Conservation (phyloP, 257 asterid species). For the Orobanche coerulescens region DNA sequence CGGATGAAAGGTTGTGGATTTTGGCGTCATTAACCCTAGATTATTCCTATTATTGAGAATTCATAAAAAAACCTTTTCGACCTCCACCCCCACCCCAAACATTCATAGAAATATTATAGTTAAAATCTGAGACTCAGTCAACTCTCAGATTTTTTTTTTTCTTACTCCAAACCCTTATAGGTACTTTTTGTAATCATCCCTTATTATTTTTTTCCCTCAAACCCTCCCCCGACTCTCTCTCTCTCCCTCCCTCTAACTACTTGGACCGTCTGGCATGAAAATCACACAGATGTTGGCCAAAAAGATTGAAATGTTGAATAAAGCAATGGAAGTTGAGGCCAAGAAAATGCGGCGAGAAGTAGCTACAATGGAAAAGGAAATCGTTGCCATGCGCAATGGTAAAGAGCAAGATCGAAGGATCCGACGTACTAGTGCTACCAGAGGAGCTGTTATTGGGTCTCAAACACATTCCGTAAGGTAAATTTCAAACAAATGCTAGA, state of each 20-base stretch:
- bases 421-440: slow-evolving; percentile 39
- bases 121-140: not conserved
- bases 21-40: too few relatives aligned
- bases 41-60: too few relatives aligned
- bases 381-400: slow-evolving; percentile 54
- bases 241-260: not conserved
- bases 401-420: slow-evolving; percentile 62
- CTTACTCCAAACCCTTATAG: not conserved
- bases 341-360: slow-evolving; percentile 85
- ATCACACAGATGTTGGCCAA: slow-evolving; percentile 75
- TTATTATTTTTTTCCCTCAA: not conserved
- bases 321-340: slow-evolving; percentile 84
- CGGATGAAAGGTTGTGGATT: too few relatives aligned
- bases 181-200: not conserved
- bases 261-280: slow-evolving; percentile 17
- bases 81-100: not conserved
- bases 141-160: not conserved
- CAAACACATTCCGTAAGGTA: slow-evolving; percentile 44
- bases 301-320: slow-evolving; percentile 67
- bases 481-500: not conserved
- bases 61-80: not conserved
- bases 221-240: not conserved
- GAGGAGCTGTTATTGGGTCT: slow-evolving; percentile 45
- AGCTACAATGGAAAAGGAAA: slow-evolving; percentile 79
- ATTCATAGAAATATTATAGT: not conserved